Percentiles rank a stretch among this genome's conserved stretches.
Evolutionary conservation across 257 asterid species (phyloP).

Genomic region (Penstemon barbatus): DNA sequence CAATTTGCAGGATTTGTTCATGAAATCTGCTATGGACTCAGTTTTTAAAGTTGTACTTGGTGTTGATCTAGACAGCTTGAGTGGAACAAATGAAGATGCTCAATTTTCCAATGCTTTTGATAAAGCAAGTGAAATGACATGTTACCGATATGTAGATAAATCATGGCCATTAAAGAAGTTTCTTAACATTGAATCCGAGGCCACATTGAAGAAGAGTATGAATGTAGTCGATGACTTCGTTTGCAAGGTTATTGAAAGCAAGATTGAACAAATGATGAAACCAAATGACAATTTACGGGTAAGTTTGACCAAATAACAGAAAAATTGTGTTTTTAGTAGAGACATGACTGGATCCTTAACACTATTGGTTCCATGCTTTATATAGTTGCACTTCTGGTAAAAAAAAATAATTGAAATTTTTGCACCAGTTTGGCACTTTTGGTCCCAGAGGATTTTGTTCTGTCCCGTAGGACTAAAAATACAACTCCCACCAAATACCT

Average conservation of each 20-base stretch:
- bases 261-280: constrained; percentile 42
- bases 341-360: too few species aligned
- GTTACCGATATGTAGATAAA: constrained; percentile 28
- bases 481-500: too few species aligned
- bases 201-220: constrained; percentile 48
- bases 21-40: constrained; percentile 69
- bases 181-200: constrained; percentile 62
- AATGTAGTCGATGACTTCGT: constrained; percentile 53
- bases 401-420: too few species aligned
- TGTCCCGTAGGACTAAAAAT: too few species aligned
- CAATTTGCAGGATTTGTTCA: constrained; percentile 54
- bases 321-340: not conserved
- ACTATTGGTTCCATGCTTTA: too few species aligned
- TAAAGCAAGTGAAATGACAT: constrained; percentile 57
- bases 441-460: too few species aligned
- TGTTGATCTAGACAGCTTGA: constrained; percentile 56
- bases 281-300: constrained; percentile 28
- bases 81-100: constrained; percentile 47
- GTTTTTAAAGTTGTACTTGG: constrained; percentile 67
- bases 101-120: constrained; percentile 56
- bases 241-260: constrained; percentile 46
- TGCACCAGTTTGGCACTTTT: too few species aligned
- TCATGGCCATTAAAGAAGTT: constrained; percentile 59
- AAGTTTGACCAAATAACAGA: constrained; percentile 8
- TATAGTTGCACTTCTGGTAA: too few species aligned